Conservation (phyloP, 2,329 filamentous ascomycete species). For the Sporothrix variecibatus region DNA sequence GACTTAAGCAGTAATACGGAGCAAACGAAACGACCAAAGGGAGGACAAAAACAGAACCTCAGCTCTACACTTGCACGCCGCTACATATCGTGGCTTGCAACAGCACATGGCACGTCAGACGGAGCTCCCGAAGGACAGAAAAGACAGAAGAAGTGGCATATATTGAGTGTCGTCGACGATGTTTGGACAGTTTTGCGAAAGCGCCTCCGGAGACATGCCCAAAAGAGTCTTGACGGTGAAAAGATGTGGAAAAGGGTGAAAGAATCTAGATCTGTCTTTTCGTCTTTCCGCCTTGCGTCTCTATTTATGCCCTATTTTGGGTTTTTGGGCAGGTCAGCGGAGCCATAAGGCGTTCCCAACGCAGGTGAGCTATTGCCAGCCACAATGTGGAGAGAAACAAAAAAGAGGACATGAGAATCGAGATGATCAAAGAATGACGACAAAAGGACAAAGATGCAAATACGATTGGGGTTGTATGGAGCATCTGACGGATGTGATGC, state of each 20-base stretch:
- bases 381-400: neutral
- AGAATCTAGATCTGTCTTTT: neutral
- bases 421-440: too few relatives aligned
- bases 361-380: neutral
- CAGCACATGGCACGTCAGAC: neutral
- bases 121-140: neutral
- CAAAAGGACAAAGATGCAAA: too few relatives aligned
- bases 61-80: neutral
- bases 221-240: neutral
- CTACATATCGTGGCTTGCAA: too few relatives aligned
- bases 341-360: neutral
- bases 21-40: neutral
- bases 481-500: neutral
- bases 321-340: too few relatives aligned
- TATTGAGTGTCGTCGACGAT: neutral
- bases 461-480: too few relatives aligned
- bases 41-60: neutral
- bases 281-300: neutral
- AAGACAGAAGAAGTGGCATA: neutral
- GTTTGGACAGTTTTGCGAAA: neutral
- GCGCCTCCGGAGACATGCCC: neutral
- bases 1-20: too few relatives aligned
- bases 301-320: neutral
- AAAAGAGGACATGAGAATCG: neutral
- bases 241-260: neutral